Percentiles rank a stretch among this genome's conserved stretches.
phyloP scores from a whole-genome alignment of 2,329 filamentous ascomycete genomes.

The Ophiostoma sp. region DNA sequence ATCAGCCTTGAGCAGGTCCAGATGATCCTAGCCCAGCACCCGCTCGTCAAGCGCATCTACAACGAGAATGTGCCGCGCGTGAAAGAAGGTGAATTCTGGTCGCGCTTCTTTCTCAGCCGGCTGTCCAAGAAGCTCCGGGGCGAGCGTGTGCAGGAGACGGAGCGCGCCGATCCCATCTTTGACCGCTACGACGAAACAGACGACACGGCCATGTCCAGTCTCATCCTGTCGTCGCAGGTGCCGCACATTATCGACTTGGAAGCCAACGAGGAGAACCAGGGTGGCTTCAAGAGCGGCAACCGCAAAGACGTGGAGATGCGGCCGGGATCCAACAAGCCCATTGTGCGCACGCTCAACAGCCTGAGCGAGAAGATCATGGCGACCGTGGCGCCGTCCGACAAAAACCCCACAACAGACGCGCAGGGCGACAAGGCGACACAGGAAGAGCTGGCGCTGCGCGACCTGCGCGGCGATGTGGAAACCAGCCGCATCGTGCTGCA shows the following conservation, averaged over 20 bases:
- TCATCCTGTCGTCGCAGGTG: conserved; percentile 59
- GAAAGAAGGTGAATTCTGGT: conserved; percentile 81
- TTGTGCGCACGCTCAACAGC: conserved; percentile 82
- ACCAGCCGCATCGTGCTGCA: conserved; percentile 78
- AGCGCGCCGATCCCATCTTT: conserved; percentile 70
- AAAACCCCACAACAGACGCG: conserved; percentile 58
- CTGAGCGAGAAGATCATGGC: conserved; percentile 92
- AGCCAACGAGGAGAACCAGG: conserved; percentile 92
- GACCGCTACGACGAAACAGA: conserved; percentile 76
- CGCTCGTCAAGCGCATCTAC: conserved; percentile 82
- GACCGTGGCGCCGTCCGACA: conserved; percentile 73
- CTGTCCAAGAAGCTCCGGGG: conserved; percentile 88
- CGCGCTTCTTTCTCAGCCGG: conserved; percentile 84
- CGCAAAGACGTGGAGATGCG: conserved; percentile 86
- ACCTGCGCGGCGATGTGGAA: conserved; percentile 68
- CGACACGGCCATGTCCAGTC: conserved; percentile 52
- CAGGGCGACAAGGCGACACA: conserved; percentile 64
- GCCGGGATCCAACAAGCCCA: conserved; percentile 73
- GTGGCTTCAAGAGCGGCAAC: conserved; percentile 75
- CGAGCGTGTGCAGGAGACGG: conserved; percentile 73
- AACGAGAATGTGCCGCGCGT: conserved; percentile 86
- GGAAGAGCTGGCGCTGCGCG: conserved; percentile 68
- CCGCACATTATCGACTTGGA: conserved; percentile 89
- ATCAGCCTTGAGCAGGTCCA: conserved; percentile 89
- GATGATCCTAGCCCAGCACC: conserved; percentile 88